Evolutionary conservation across 1,284 basidiomycete species (phyloP).

Genomic region (Salmacisia buchloeana): DNA sequence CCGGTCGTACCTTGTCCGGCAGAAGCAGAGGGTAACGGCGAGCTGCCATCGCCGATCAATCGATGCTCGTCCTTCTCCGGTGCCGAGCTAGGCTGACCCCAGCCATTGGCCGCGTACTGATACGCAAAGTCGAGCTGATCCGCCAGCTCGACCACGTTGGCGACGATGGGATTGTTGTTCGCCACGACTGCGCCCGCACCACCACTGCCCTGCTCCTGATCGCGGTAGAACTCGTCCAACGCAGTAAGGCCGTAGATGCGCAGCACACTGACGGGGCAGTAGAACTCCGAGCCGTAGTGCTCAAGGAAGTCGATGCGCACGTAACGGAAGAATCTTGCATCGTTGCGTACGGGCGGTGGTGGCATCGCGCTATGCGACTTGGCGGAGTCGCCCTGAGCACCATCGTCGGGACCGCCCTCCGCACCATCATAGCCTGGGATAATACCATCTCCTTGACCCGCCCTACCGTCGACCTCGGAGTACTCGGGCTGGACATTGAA

Average conservation of each 20-base stretch:
- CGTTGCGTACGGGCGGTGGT: neutral
- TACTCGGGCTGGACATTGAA: slow-evolving; percentile 19
- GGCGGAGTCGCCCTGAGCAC: neutral
- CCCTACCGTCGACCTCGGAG: neutral
- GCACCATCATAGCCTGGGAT: slow-evolving; percentile 4
- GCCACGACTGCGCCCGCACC: neutral
- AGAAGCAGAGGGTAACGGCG: neutral
- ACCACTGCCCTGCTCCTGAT: slow-evolving; percentile 61
- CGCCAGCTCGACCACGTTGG: slow-evolving; percentile 4
- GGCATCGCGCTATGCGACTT: neutral
- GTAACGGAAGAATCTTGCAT: slow-evolving; percentile 59
- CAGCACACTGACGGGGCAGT: slow-evolving; percentile 86
- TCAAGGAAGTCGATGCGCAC: slow-evolving; percentile 90
- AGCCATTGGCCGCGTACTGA: slow-evolving; percentile 6
- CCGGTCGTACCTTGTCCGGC: neutral
- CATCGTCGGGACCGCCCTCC: neutral
- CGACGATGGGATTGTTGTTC: neutral
- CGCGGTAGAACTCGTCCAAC: slow-evolving; percentile 73
- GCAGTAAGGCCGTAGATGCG: slow-evolving; percentile 94
- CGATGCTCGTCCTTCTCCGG: neutral
- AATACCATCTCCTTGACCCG: neutral
- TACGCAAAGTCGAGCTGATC: slow-evolving; percentile 8
- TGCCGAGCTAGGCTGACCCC: neutral
- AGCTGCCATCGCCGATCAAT: neutral
- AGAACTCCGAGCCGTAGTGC: slow-evolving; percentile 91